Conservation (phyloP, 805 yeast species). For the Komagataella pastoris region DNA sequence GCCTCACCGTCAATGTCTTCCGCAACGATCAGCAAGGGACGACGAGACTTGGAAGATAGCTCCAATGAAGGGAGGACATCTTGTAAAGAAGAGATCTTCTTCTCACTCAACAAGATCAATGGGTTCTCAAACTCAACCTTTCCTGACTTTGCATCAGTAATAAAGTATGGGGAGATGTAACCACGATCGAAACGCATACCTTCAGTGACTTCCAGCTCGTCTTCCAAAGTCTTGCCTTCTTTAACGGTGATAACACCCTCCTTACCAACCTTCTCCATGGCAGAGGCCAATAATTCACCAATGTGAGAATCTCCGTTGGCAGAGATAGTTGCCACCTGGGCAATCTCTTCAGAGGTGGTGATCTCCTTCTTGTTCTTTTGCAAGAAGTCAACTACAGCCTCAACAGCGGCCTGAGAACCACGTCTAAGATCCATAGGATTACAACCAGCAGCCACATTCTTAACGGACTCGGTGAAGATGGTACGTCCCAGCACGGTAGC, state of each 20-base stretch:
- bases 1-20: slow-evolving; percentile 99
- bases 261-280: slow-evolving; percentile 98
- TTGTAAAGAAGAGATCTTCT: slow-evolving; percentile 82
- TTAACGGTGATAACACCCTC: slow-evolving; percentile 98
- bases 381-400: slow-evolving; percentile 77
- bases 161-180: slow-evolving; percentile 91
- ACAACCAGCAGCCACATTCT: slow-evolving; percentile 97
- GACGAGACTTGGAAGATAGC: slow-evolving; percentile 82
- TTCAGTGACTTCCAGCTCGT: slow-evolving; percentile 92
- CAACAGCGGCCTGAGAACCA: slow-evolving; percentile 95
- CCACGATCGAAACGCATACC: slow-evolving; percentile 99
- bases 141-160: slow-evolving; percentile 83
- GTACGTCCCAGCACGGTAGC: slow-evolving; percentile 95
- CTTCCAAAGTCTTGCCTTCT: slow-evolving; percentile 95
- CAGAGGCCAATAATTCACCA: slow-evolving; percentile 82
- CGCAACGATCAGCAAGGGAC: slow-evolving; percentile 86
- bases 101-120: slow-evolving; percentile 74
- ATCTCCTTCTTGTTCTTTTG: slow-evolving; percentile 82
- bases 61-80: slow-evolving; percentile 90
- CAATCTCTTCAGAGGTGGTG: slow-evolving; percentile 88
- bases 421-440: slow-evolving; percentile 97
- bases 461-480: slow-evolving; percentile 87
- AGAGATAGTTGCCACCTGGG: slow-evolving; percentile 95
- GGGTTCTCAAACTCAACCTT: slow-evolving; percentile 96
- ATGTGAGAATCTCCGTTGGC: slow-evolving; percentile 94